Conservation (phyloP, 1,139 yeast species). For the Sugiyamaella castrensis region DNA sequence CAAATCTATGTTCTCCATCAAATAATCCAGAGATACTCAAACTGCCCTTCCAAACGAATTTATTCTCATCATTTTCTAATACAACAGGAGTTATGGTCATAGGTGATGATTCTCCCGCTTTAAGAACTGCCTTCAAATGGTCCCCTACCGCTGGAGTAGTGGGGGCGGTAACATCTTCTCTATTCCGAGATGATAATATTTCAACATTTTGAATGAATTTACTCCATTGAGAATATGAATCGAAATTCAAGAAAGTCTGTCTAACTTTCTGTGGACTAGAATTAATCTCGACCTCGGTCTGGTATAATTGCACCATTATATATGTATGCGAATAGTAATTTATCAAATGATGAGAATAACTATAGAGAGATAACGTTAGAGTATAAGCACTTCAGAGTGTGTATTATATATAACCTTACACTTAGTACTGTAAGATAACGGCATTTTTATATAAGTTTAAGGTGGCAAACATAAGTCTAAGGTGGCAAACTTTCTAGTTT, state of each 20-base stretch:
- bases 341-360: not conserved
- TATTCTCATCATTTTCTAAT: constrained; percentile 4
- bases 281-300: constrained; percentile 11
- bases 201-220: constrained; percentile 8
- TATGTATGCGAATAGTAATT: not conserved
- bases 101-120: constrained; percentile 4
- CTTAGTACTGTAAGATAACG: too few species aligned
- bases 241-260: constrained; percentile 11
- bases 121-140: constrained; percentile 2
- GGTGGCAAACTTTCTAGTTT: too few species aligned
- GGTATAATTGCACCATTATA: not conserved
- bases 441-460: too few species aligned
- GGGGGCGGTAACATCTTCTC: not conserved
- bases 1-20: constrained; percentile 14
- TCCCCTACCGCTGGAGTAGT: constrained; percentile 1
- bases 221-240: constrained; percentile 12
- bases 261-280: constrained; percentile 14
- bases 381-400: too few species aligned
- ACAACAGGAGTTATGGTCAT: constrained; percentile 10
- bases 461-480: too few species aligned
- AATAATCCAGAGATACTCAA: constrained; percentile 9
- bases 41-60: constrained; percentile 12
- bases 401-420: too few species aligned
- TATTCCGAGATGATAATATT: not conserved
- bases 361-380: not conserved